Evolutionary conservation across 768 basidiomycete species (phyloP).

Genomic region (Tephrocybe sp.): DNA sequence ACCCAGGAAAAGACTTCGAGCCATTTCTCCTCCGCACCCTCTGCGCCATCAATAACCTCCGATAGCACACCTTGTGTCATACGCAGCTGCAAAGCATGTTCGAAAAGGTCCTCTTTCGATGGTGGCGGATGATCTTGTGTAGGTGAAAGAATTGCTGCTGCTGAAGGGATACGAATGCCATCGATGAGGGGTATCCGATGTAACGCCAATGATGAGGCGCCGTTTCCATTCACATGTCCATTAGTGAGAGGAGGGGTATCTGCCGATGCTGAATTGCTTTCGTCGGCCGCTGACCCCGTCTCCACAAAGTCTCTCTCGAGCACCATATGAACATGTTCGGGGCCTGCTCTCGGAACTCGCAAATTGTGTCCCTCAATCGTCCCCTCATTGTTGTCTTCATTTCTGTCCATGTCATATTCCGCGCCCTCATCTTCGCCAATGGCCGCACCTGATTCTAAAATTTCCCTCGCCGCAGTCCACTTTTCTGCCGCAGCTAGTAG

Average conservation of each 20-base stretch:
- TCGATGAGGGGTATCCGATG: constrained; percentile 18
- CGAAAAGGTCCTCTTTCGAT: constrained; percentile 62
- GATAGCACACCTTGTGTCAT: constrained; percentile 82
- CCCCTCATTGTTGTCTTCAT: constrained; percentile 11
- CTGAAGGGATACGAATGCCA: constrained; percentile 36
- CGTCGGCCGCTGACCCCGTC: not conserved
- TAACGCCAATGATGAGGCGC: not conserved
- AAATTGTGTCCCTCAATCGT: constrained; percentile 4
- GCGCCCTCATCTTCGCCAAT: constrained; percentile 33
- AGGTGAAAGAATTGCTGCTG: constrained; percentile 41
- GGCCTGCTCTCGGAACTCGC: not conserved
- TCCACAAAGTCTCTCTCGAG: not conserved
- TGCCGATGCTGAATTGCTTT: not conserved
- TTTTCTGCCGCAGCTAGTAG: constrained; percentile 77
- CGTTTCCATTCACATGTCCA: not conserved
- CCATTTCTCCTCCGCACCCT: constrained; percentile 79
- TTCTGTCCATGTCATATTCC: constrained; percentile 16
- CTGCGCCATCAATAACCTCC: constrained; percentile 84
- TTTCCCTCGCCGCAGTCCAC: constrained; percentile 73
- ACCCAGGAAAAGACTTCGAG: constrained; percentile 87
- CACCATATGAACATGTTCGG: not conserved
- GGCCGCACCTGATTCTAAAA: constrained; percentile 75
- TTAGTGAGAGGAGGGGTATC: constrained; percentile 1
- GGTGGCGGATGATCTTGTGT: constrained; percentile 48
- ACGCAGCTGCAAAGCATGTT: constrained; percentile 78